A percentile compares a stretch with the other conserved stretches of the same genome.
Evolutionary conservation across 2,329 filamentous ascomycete species (phyloP).

Genomic region (Aspergillus transmontanensis): DNA sequence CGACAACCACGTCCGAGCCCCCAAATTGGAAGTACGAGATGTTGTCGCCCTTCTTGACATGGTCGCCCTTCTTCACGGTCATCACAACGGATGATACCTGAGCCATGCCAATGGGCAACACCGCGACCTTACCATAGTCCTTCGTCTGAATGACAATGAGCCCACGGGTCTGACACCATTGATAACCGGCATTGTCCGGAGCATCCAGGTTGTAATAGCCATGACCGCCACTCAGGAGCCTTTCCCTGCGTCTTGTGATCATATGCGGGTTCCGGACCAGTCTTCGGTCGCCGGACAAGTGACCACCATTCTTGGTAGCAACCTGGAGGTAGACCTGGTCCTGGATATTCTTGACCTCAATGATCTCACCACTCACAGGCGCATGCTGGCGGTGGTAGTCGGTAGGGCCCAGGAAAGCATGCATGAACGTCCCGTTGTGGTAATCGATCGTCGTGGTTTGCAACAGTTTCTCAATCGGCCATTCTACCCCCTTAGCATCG

Average conservation of each 20-base stretch:
- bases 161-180: slow-evolving; percentile 45
- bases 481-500: neutral
- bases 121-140: slow-evolving; percentile 40
- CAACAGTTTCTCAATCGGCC: slow-evolving; percentile 1
- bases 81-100: slow-evolving; percentile 46
- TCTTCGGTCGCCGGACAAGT: neutral
- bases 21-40: slow-evolving; percentile 49
- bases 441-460: neutral
- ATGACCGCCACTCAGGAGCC: neutral
- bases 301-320: neutral
- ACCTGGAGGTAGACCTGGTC: slow-evolving; percentile 4
- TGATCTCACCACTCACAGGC: neutral
- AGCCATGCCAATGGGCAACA: slow-evolving; percentile 51
- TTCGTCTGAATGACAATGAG: slow-evolving; percentile 43
- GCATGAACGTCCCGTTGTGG: slow-evolving; percentile 6
- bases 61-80: slow-evolving; percentile 21
- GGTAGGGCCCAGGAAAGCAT: slow-evolving; percentile 9
- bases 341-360: slow-evolving; percentile 6
- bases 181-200: slow-evolving; percentile 42
- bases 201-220: slow-evolving; percentile 24
- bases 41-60: slow-evolving; percentile 45
- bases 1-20: slow-evolving; percentile 45
- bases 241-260: neutral
- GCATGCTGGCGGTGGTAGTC: slow-evolving; percentile 18
- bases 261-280: neutral